Percentiles rank a stretch among this genome's conserved stretches.
Conservation (phyloP, 768 basidiomycete species). For the Lentinula aciculospora region DNA sequence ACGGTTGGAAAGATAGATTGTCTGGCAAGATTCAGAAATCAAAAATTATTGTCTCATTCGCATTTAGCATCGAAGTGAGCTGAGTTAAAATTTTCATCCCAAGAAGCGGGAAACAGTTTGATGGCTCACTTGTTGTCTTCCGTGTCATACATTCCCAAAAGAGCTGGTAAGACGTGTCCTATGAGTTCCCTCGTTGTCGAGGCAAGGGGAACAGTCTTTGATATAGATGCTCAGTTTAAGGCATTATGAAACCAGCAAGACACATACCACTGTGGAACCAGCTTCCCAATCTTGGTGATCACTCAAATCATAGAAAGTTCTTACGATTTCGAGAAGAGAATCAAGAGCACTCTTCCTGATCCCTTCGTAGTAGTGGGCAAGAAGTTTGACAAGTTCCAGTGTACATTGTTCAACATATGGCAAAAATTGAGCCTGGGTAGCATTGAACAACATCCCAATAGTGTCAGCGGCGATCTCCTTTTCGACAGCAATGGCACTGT, state of each 20-base stretch:
- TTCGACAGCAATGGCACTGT: conserved; percentile 95
- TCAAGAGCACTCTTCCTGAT: conserved; percentile 92
- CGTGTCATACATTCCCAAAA: conserved; percentile 85
- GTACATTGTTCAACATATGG: conserved; percentile 84
- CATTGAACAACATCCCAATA: conserved; percentile 83
- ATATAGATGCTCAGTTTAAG: conserved; percentile 8
- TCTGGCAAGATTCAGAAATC: conserved; percentile 6
- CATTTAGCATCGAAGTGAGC: conserved; percentile 72
- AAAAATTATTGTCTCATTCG: conserved; percentile 48
- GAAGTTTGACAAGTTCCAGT: conserved; percentile 69
- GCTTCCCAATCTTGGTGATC: conserved; percentile 80
- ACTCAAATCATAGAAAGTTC: conserved; percentile 88
- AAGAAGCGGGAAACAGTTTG: conserved; percentile 11
- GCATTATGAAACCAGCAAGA: neutral
- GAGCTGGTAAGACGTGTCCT: conserved; percentile 61
- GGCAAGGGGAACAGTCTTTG: conserved; percentile 47
- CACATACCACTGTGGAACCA: conserved; percentile 56
- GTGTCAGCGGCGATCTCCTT: conserved; percentile 99
- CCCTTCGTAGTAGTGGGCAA: conserved; percentile 95
- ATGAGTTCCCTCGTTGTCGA: conserved; percentile 75
- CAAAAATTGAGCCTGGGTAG: conserved; percentile 80
- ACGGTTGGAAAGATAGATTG: neutral
- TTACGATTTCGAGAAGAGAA: conserved; percentile 81
- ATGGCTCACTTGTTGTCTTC: conserved; percentile 94
- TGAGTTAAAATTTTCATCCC: conserved; percentile 61